Evolutionary conservation across 2,329 filamentous ascomycete species (phyloP), one percentile per base, ranked within the genome.

Genomic region (Fusarium citri): DNA sequence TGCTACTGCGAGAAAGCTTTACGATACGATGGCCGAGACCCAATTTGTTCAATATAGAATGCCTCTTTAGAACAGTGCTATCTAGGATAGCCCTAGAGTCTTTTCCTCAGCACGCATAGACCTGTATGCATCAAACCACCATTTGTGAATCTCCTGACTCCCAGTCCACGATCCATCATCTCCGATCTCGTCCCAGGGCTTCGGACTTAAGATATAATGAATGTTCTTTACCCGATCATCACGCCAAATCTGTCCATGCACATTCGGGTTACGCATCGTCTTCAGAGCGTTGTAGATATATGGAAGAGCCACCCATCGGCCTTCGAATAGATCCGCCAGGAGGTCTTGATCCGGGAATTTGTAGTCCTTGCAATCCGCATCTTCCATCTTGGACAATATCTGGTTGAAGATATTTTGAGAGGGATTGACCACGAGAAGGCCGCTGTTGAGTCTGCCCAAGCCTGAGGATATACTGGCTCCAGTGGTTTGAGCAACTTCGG

Each of bases 21-120:
- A 71, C 16, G 68, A 71, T 18, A 71, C 68, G 1, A 9, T 71
- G 30, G 68, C 50, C 3, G 67, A 71, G 12, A 68, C 22, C 2
- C 51, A 64, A 0, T 71, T 71, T 40, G 64, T 71, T 8, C 68
- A 71, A 28, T 71, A 71, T 28, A 34, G 68, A 23, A 60, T 71
- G 50, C 25, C 31, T 2, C 8, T 71, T 22, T 34, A 46, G 25
- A 34, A 5, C 12, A 14, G 2, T 7, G 1, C 12, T 30, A 26
- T 11, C 16, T 5, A 31, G 0, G 7, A 28, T 0, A 62, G 0
- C 1, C 55, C 20, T 0, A 62, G 2, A 4, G 40, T 9, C 11
- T 34, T 61, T 25, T 58, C 61, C 1, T 64, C 61, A 1, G 22
- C 30, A 0, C 30, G 43, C 59, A 64, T 64, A 0, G 59, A 48